Conservation (phyloP, 2,329 filamentous ascomycete species). For the Trichophyton equinum region DNA sequence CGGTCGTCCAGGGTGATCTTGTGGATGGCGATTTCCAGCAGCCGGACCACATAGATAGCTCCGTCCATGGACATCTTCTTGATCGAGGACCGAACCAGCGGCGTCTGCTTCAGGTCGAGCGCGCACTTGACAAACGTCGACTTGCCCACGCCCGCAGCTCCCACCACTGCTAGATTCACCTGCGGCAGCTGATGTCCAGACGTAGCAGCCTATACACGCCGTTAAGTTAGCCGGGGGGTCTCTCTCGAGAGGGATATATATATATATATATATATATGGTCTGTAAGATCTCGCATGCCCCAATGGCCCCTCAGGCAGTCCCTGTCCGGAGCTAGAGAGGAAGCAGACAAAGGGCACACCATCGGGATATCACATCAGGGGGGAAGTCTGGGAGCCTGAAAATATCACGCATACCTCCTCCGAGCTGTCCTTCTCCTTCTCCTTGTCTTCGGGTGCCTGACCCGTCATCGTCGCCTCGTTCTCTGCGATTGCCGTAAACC, state of each 20-base stretch:
- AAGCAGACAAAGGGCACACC: no score
- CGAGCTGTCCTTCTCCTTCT: neutral
- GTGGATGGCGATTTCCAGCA: conserved; percentile 44
- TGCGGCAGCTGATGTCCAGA: conserved; percentile 33
- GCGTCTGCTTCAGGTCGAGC: conserved; percentile 39
- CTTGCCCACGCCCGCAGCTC: conserved; percentile 44
- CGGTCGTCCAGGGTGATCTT: conserved; percentile 41
- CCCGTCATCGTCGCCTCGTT: neutral
- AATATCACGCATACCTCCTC: neutral
- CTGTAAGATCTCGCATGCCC: no score
- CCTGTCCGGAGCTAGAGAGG: neutral
- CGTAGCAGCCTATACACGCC: conserved; percentile 13
- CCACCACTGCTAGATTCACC: conserved; percentile 48
- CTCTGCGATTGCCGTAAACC: conserved; percentile 3
- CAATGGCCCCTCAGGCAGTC: no score
- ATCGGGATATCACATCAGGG: no score
- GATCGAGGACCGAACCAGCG: conserved; percentile 30
- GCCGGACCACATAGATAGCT: conserved; percentile 42
- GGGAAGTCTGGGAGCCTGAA: no score
- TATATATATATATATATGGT: no score
- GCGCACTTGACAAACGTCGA: conserved; percentile 47
- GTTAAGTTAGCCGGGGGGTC: neutral
- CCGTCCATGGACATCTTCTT: conserved; percentile 48
- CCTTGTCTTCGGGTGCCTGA: neutral
- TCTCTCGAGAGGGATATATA: neutral